Evolutionary conservation across 2,329 filamentous ascomycete genomes (phyloP).

Genomic region (Penicillium sp.): DNA sequence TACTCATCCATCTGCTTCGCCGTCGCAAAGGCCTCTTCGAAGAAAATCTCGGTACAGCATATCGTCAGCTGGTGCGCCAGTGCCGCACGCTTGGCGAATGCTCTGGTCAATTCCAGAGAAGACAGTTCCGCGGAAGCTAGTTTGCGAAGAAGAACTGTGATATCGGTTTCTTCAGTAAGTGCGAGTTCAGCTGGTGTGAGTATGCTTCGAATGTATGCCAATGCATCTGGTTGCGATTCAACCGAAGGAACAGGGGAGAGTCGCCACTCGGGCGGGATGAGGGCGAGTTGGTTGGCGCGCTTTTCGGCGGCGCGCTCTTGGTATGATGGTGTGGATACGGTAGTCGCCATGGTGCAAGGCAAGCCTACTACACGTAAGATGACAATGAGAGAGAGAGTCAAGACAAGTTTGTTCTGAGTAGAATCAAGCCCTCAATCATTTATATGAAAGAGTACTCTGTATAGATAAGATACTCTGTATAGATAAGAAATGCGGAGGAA

Average conservation of each 20-base stretch:
- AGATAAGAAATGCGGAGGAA: constrained; percentile 17
- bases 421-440: not conserved
- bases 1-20: constrained; percentile 53
- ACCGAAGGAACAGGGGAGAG: constrained; percentile 27
- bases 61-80: constrained; percentile 40
- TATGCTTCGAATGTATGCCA: constrained; percentile 23
- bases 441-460: not conserved
- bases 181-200: constrained; percentile 24
- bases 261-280: constrained; percentile 32
- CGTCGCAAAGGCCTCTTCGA: constrained; percentile 52
- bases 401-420: too few species aligned
- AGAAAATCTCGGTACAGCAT: constrained; percentile 57
- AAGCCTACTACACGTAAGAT: not conserved
- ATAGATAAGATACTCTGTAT: not conserved
- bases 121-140: constrained; percentile 28
- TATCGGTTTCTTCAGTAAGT: constrained; percentile 32
- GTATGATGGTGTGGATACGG: constrained; percentile 22
- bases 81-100: constrained; percentile 44
- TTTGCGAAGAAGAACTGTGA: constrained; percentile 27
- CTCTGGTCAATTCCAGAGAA: constrained; percentile 33
- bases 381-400: not conserved
- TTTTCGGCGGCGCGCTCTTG: constrained; percentile 31
- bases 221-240: constrained; percentile 25
- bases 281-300: constrained; percentile 26
- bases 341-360: constrained; percentile 6